A percentile compares a stretch with the other conserved stretches of the same genome.
Conservation (phyloP, 1,139 yeast species). For the Kluyveromyces marxianus region DNA sequence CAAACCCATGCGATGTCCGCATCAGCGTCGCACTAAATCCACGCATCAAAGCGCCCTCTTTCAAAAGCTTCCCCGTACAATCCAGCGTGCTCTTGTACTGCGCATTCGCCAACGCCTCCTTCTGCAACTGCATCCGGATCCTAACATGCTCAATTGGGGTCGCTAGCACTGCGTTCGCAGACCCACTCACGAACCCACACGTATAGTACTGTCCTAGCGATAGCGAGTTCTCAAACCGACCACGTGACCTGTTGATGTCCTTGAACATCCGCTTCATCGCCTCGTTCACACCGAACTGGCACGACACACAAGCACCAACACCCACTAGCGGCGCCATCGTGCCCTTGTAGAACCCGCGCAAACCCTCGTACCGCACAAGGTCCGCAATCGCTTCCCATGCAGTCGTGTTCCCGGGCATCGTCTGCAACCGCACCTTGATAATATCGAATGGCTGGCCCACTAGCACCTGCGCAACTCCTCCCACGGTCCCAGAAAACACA, state of each 20-base stretch:
- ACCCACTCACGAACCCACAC: conserved; percentile 84
- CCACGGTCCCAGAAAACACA: conserved; percentile 82
- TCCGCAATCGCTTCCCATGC: conserved; percentile 70
- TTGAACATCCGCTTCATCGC: conserved; percentile 67
- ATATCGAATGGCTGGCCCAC: conserved; percentile 98
- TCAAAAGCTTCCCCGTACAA: conserved; percentile 51
- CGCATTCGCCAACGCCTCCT: conserved; percentile 35
- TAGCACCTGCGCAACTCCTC: conserved; percentile 89
- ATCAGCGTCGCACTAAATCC: conserved; percentile 74
- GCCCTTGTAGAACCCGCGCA: conserved; percentile 79
- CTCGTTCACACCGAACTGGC: conserved; percentile 85
- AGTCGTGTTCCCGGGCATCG: conserved; percentile 64
- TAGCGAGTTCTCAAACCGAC: conserved; percentile 33
- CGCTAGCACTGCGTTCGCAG: conserved; percentile 81
- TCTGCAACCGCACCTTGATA: conserved; percentile 83
- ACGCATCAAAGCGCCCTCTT: conserved; percentile 63
- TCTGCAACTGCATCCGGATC: conserved; percentile 82
- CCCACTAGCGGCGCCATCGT: conserved; percentile 82
- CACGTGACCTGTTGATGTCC: conserved; percentile 33
- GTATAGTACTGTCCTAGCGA: conserved; percentile 55
- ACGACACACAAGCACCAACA: conserved; percentile 88
- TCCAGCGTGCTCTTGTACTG: conserved; percentile 73
- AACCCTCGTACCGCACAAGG: conserved; percentile 68
- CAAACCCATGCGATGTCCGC: conserved; percentile 84
- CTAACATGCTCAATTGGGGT: conserved; percentile 91